A percentile compares a stretch with the other conserved stretches of the same genome.
Conservation (phyloP, 164 flowering plant genomes). For the Liquidambar formosana region DNA sequence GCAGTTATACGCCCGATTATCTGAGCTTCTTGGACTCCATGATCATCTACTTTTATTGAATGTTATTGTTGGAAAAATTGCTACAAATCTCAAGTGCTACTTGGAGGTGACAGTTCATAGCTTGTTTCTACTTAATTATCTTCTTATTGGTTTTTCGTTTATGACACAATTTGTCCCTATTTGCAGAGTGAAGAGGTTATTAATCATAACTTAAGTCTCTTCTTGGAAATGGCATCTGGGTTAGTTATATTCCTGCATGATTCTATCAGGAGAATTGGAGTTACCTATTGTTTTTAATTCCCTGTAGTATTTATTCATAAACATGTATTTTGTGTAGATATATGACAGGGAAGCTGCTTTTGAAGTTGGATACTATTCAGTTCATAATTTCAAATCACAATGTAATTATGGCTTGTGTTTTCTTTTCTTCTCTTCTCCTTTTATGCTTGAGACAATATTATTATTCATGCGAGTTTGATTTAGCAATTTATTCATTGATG, state of each 20-base stretch:
- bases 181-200: conserved; percentile 92
- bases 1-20: conserved; percentile 96
- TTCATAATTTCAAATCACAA: conserved; percentile 84
- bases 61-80: conserved; percentile 93
- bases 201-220: conserved; percentile 86
- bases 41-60: conserved; percentile 85
- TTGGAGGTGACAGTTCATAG: conserved; percentile 54
- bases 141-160: neutral
- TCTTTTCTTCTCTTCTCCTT: conserved; percentile 1
- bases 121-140: conserved; percentile 3
- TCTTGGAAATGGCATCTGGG: conserved; percentile 98
- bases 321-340: conserved; percentile 44
- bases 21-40: conserved; percentile 94
- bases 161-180: conserved; percentile 9
- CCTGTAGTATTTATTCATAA: too few relatives aligned
- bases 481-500: neutral
- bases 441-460: neutral
- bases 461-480: neutral
- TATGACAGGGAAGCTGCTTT: conserved; percentile 95
- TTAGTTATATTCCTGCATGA: conserved; percentile 28
- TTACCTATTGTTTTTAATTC: too few relatives aligned
- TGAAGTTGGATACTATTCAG: conserved; percentile 87
- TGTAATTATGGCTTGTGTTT: conserved; percentile 41
- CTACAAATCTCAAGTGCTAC: conserved; percentile 91
- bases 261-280: neutral